These are phyloP conservation scores for Candida easanensis DNA, from an alignment of 805 yeast species.

Conservation along the genomic window DNA sequence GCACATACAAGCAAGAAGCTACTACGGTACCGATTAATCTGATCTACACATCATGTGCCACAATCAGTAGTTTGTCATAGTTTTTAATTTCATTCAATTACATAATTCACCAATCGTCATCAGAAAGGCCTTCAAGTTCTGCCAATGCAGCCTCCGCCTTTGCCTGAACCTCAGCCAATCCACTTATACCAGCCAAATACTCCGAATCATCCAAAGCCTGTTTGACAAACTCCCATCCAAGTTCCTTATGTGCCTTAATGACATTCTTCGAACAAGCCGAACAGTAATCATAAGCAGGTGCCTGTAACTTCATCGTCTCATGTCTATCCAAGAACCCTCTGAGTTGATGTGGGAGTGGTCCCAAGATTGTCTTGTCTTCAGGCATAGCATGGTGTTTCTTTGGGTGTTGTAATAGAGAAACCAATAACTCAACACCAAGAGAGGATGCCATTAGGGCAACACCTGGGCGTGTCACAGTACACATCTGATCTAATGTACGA, in stretches of 20 bases:
- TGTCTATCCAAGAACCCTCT: conserved; percentile 79
- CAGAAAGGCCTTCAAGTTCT: conserved; percentile 25
- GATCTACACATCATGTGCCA: too few species aligned
- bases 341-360: conserved; percentile 83
- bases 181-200: conserved; percentile 75
- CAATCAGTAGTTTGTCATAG: too few species aligned
- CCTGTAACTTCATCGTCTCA: conserved; percentile 58
- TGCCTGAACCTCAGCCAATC: conserved; percentile 68
- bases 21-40: too few species aligned
- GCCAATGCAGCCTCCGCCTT: conserved; percentile 51
- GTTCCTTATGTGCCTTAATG: conserved; percentile 42
- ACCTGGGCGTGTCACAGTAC: conserved; percentile 98
- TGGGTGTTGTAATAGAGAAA: conserved; percentile 70
- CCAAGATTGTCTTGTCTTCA: conserved; percentile 44
- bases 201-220: conserved; percentile 62
- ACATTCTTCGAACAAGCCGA: conserved; percentile 80
- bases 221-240: conserved; percentile 82
- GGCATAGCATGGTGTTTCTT: conserved; percentile 35
- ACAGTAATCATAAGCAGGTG: conserved; percentile 75
- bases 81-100: too few species aligned
- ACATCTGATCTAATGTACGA: conserved; percentile 94
- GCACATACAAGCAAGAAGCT: too few species aligned
- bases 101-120: conserved; percentile 25
- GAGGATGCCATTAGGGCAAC: conserved; percentile 87
- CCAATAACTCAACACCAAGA: conserved; percentile 78